phyloP scores from a whole-genome alignment of 2,329 filamentous ascomycete species.

The Scedosporium apiospermum region DNA sequence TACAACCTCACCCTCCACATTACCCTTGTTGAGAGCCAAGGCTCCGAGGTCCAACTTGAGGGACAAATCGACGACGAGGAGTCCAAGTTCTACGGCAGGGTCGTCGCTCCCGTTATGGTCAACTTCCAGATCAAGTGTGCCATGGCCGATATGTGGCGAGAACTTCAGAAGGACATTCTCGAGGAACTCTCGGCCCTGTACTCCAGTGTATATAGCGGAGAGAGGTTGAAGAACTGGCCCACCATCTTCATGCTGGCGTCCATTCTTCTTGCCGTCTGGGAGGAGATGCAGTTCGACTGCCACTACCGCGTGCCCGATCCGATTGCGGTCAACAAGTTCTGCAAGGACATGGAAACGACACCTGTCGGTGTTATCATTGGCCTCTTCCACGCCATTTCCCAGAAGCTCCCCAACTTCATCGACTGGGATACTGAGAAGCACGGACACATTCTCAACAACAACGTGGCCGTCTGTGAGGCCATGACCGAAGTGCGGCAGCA shows the following conservation, averaged over 20 bases:
- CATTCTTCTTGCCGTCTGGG: constrained; percentile 89
- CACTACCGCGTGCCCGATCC: constrained; percentile 88
- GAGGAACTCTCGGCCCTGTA: constrained; percentile 89
- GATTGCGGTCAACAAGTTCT: constrained; percentile 84
- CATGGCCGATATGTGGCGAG: constrained; percentile 95
- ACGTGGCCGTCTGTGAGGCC: constrained; percentile 83
- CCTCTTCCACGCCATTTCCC: constrained; percentile 94
- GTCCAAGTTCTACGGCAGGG: constrained; percentile 84
- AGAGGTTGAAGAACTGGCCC: constrained; percentile 97
- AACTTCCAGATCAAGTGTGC: constrained; percentile 99
- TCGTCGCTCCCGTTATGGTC: constrained; percentile 94
- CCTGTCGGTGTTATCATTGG: constrained; percentile 95
- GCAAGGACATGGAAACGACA: constrained; percentile 90
- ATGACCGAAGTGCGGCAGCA: constrained; percentile 93
- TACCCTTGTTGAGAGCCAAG: constrained; percentile 85
- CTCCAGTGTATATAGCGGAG: constrained; percentile 95
- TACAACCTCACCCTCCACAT: constrained; percentile 95
- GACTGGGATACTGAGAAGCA: constrained; percentile 94
- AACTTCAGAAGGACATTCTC: constrained; percentile 89
- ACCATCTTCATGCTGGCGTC: constrained; percentile 97
- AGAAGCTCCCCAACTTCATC: constrained; percentile 84
- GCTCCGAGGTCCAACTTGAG: constrained; percentile 65
- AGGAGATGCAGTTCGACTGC: constrained; percentile 98
- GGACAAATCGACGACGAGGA: constrained; percentile 80
- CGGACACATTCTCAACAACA: constrained; percentile 82